A percentile compares a stretch with the other conserved stretches of the same genome.
These are phyloP conservation scores for Ustilago hordei DNA, from an alignment of 1,284 basidiomycete genomes.

Conservation along the genomic window DNA sequence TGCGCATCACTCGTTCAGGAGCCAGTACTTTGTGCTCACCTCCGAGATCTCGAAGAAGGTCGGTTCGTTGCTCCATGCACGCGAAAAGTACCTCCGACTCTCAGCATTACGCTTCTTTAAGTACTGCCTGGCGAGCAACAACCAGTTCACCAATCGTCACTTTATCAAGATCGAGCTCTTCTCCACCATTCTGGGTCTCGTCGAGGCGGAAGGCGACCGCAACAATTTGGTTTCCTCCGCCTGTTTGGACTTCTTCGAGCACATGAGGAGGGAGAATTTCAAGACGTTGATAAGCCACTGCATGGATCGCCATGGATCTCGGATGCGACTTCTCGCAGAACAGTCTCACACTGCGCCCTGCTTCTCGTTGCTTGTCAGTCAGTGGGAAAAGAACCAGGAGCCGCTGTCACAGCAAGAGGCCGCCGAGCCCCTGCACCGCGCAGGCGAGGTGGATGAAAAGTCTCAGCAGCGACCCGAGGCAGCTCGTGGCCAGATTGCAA, in stretches of 20 bases:
- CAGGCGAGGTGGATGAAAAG: conserved; percentile 21
- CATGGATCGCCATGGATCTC: conserved; percentile 80
- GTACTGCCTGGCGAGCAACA: conserved; percentile 83
- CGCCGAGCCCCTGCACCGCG: conserved; percentile 14
- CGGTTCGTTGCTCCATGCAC: conserved; percentile 75
- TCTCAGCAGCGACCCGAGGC: conserved; percentile 46
- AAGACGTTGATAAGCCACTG: conserved; percentile 85
- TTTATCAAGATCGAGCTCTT: conserved; percentile 87
- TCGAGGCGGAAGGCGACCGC: conserved; percentile 81
- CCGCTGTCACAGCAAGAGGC: conserved; percentile 31
- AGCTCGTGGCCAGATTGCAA: conserved; percentile 66
- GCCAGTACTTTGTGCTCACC: conserved; percentile 85
- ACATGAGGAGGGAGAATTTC: conserved; percentile 80
- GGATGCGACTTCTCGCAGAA: conserved; percentile 77
- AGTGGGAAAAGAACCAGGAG: conserved; percentile 92
- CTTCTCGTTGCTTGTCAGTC: conserved; percentile 79
- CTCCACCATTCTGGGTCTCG: conserved; percentile 83
- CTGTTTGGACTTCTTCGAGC: conserved; percentile 94
- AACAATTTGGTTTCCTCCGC: conserved; percentile 95
- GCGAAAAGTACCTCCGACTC: conserved; percentile 83
- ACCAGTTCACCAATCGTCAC: conserved; percentile 85
- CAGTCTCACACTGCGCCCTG: conserved; percentile 76
- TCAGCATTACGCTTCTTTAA: conserved; percentile 85
- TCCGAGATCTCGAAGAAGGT: conserved; percentile 61
- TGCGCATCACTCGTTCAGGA: conserved; percentile 82